Evolutionary conservation across 2,329 filamentous ascomycete genomes (phyloP), one percentile per base, ranked within the genome.

Genomic region (Alternaria sp.): DNA sequence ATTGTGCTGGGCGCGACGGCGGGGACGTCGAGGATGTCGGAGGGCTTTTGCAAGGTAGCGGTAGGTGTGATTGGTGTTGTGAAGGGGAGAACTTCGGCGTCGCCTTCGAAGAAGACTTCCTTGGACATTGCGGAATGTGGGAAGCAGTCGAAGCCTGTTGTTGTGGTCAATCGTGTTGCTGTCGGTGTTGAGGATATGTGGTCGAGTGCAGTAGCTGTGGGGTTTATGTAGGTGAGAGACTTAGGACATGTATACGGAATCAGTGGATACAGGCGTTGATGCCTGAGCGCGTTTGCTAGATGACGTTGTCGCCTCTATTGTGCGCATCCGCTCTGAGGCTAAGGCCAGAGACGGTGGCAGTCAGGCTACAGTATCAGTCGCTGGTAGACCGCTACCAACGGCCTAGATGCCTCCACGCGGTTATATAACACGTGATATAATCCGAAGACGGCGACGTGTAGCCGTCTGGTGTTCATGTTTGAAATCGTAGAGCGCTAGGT

Each of bases 1-100:
- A 70, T 59, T 9, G 69, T 69, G 43, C 60, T n/a, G 2, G 55
- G 22, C 8, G 32, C 16, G 24, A 43, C 26, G 14, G 49, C 7
- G 20, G 63, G 46, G 2, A 54, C 47, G 38, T 61, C 43, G 54
- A 69, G 63, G 55, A 63, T 42, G 28, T 72, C 64, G n/a, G 24
- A 16, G 12, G 68, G 69, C 26, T 66, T 62, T 28, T 38, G 34
- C 26, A 39, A 30, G 14, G 18, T 28, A 12, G 20, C 38, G 14
- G 56, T 32, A 11, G 42, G 36, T 18, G n/a, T 44, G 48, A 47
- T 22, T 24, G 48, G 32, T 8, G 22, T 39, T 20, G 26, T 47
- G 28, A 42, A 30, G 48, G 59, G 46, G 4, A 18, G 14, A 8
- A 36, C 20, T 38, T 38, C 46, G 4, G 14, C 46, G 32, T 49